Evolutionary conservation across 192 early-diverging fungal genomes (phyloP).

Genomic region (Podochytrium sp.): DNA sequence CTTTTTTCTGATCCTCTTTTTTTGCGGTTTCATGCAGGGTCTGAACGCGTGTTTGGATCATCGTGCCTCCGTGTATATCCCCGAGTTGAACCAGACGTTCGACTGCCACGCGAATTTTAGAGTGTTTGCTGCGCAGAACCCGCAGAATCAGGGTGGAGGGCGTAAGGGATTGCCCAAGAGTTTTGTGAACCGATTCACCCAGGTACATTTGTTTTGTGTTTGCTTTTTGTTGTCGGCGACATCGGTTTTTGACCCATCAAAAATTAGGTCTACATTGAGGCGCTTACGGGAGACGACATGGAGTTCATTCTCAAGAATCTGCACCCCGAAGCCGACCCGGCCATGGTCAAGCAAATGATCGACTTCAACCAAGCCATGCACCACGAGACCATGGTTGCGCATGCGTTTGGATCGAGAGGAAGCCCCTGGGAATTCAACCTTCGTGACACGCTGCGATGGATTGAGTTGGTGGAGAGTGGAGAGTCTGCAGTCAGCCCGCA

Average conservation of each 20-base stretch:
- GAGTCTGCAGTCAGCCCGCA: conserved; percentile 47
- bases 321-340: conserved; percentile 35
- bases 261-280: conserved; percentile 93
- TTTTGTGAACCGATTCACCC: conserved; percentile 95
- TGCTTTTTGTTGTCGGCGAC: not conserved
- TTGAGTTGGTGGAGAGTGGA: conserved; percentile 76
- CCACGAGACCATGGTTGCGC: conserved; percentile 77
- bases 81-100: conserved; percentile 92
- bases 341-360: conserved; percentile 59
- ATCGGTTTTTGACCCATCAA: too few relatives aligned
- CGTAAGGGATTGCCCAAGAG: conserved; percentile 97
- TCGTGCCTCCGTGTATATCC: conserved; percentile 92
- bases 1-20: conserved; percentile 61
- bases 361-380: conserved; percentile 89
- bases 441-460: conserved; percentile 94
- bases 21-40: conserved; percentile 49
- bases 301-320: conserved; percentile 69
- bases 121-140: conserved; percentile 98
- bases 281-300: conserved; percentile 78
- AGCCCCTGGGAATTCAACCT: conserved; percentile 98
- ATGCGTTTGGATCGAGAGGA: conserved; percentile 76
- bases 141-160: conserved; percentile 94
- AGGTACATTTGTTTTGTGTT: conserved; percentile 18
- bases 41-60: conserved; percentile 99
- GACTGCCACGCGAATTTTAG: conserved; percentile 78